These are phyloP conservation scores for Tylopilus felleus DNA, from an alignment of 768 basidiomycete species.

Conservation along the genomic window DNA sequence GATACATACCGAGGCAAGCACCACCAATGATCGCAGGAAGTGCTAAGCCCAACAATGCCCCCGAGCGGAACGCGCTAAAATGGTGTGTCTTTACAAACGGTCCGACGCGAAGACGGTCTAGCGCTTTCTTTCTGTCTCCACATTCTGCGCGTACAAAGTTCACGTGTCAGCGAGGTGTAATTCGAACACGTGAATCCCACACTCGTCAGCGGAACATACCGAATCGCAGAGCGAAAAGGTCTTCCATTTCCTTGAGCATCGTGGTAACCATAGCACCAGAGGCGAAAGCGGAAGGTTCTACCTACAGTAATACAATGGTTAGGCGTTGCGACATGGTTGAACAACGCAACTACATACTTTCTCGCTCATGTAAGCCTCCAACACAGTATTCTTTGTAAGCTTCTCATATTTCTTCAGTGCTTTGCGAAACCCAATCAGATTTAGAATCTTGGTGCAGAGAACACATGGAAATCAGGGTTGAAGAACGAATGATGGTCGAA, in stretches of 20 bases:
- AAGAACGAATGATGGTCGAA: background rate
- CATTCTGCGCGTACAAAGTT: conserved; percentile 34
- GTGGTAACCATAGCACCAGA: conserved; percentile 55
- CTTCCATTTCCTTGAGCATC: conserved; percentile 76
- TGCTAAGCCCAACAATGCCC: conserved; percentile 66
- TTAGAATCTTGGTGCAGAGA: conserved; percentile 55
- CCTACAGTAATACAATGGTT: conserved; percentile 33
- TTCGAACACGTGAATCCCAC: background rate
- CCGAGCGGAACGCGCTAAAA: conserved; percentile 71
- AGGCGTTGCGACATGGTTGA: background rate
- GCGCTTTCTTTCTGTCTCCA: conserved; percentile 79
- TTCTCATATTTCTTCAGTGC: conserved; percentile 86
- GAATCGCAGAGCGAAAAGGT: conserved; percentile 71
- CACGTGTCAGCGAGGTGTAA: background rate
- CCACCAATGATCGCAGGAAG: conserved; percentile 66
- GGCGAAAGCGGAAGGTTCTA: conserved; percentile 66
- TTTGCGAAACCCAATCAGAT: conserved; percentile 86
- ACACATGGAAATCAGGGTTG: background rate
- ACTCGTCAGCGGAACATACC: conserved; percentile 36
- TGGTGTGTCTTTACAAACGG: conserved; percentile 57
- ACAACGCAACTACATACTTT: conserved; percentile 42
- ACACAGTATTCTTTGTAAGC: conserved; percentile 64
- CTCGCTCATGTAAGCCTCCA: conserved; percentile 77
- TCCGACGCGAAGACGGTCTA: conserved; percentile 57
- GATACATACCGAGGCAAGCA: conserved; percentile 48